These are phyloP conservation scores for Chrysoporthe puriensis DNA, from an alignment of 2,329 filamentous ascomycete genomes.

Conservation along the genomic window DNA sequence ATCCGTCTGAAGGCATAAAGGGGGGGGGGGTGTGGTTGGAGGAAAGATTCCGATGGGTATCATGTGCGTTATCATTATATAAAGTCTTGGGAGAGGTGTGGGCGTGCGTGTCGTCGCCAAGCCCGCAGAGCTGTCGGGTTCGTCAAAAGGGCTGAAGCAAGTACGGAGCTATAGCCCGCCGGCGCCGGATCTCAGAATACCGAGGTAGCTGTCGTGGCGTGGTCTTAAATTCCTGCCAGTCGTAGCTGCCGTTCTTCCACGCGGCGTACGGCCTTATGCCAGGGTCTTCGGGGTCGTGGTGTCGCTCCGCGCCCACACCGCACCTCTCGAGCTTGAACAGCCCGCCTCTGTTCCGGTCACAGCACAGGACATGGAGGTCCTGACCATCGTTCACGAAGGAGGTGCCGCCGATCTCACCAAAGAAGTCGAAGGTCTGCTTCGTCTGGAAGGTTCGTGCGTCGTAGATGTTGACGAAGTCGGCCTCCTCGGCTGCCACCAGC, in stretches of 20 bases:
- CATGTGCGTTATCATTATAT: slow-evolving; percentile 26
- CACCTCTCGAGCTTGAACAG: slow-evolving; percentile 64
- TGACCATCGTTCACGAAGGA: slow-evolving; percentile 69
- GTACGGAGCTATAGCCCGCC: slow-evolving; percentile 28
- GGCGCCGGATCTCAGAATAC: slow-evolving; percentile 28
- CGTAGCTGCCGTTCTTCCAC: slow-evolving; percentile 27
- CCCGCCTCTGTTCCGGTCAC: slow-evolving; percentile 68
- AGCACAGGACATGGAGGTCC: slow-evolving; percentile 70
- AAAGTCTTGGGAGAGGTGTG: slow-evolving; percentile 9
- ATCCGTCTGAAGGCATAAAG: background rate
- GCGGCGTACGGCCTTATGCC: slow-evolving; percentile 20
- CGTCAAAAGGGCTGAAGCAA: slow-evolving; percentile 36
- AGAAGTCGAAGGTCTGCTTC: slow-evolving; percentile 74
- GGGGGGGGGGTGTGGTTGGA: background rate
- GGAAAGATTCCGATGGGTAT: slow-evolving; percentile 22
- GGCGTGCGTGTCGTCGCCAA: slow-evolving; percentile 4
- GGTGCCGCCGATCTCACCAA: slow-evolving; percentile 74
- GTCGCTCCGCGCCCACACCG: slow-evolving; percentile 42
- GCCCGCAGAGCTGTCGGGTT: background rate
- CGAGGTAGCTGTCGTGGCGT: slow-evolving; percentile 24
- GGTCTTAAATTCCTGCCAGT: slow-evolving; percentile 36
- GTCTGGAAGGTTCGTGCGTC: slow-evolving; percentile 66
- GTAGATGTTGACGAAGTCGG: slow-evolving; percentile 73
- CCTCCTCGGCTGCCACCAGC: slow-evolving; percentile 74
- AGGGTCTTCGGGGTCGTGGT: slow-evolving; percentile 30